phyloP scores from a whole-genome alignment of 1,139 yeast genomes.

The Blastobotrys apis region DNA sequence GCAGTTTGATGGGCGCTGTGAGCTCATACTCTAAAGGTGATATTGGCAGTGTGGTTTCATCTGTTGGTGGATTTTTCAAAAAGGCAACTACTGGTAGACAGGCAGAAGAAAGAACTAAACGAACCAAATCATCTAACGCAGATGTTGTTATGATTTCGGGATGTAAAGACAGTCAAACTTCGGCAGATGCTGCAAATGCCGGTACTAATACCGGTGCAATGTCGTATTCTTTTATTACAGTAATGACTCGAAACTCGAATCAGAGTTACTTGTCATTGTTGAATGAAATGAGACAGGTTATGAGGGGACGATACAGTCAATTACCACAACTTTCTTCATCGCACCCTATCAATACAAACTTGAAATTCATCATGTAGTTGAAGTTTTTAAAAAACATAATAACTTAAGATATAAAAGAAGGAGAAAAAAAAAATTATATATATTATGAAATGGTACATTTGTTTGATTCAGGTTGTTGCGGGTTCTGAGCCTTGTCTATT shows the following conservation, averaged over 20 bases:
- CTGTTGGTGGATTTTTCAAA: conserved; percentile 50
- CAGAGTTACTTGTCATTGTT: conserved; percentile 75
- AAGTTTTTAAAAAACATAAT: not conserved
- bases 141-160: conserved; percentile 86
- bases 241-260: conserved; percentile 59
- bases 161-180: conserved; percentile 78
- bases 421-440: not conserved
- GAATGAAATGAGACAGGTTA: conserved; percentile 71
- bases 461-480: conserved; percentile 14
- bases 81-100: conserved; percentile 40
- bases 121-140: conserved; percentile 75
- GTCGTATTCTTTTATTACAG: conserved; percentile 84
- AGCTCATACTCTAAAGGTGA: conserved; percentile 72
- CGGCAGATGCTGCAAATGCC: conserved; percentile 75
- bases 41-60: conserved; percentile 49
- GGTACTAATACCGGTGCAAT: conserved; percentile 89
- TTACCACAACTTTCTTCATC: conserved; percentile 64
- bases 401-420: not conserved
- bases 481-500: conserved; percentile 47
- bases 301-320: conserved; percentile 70
- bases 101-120: conserved; percentile 42
- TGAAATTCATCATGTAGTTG: conserved; percentile 16
- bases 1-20: conserved; percentile 67
- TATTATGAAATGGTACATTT: conserved; percentile 10
- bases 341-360: conserved; percentile 20